These are phyloP conservation scores for Endoconidiophora laricicola DNA, from an alignment of 2,329 filamentous ascomycete species.

Conservation along the genomic window DNA sequence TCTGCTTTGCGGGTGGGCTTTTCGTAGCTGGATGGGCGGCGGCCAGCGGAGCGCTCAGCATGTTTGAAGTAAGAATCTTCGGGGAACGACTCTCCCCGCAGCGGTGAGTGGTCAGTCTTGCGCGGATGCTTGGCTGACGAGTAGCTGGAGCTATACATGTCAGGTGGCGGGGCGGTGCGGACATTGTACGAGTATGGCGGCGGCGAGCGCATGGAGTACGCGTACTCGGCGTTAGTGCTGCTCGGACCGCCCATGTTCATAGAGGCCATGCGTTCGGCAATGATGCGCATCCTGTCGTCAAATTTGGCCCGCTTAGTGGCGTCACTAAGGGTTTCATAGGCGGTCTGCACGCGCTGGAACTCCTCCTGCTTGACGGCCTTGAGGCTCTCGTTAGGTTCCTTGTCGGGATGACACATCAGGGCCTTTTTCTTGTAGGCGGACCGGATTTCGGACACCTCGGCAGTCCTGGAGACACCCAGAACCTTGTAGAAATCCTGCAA, in stretches of 20 bases:
- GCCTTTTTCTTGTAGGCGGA: slow-evolving; percentile 71
- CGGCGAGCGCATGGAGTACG: neutral
- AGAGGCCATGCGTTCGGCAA: slow-evolving; percentile 26
- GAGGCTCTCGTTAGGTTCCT: slow-evolving; percentile 60
- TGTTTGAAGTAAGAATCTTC: neutral
- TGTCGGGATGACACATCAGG: slow-evolving; percentile 81
- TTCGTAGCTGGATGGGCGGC: slow-evolving; percentile 1
- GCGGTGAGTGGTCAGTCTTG: neutral
- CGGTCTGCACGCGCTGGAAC: slow-evolving; percentile 83
- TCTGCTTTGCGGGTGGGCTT: slow-evolving; percentile 1
- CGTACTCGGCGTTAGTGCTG: slow-evolving; percentile 12
- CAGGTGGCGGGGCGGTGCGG: slow-evolving; percentile 13
- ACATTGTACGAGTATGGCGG: slow-evolving; percentile 18
- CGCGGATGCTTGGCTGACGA: neutral
- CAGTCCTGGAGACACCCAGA: slow-evolving; percentile 57
- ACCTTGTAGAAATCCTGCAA: slow-evolving; percentile 62
- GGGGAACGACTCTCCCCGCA: neutral
- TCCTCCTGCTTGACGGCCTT: slow-evolving; percentile 69
- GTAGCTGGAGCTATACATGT: neutral
- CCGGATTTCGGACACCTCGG: slow-evolving; percentile 55
- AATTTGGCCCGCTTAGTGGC: slow-evolving; percentile 57
- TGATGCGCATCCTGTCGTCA: slow-evolving; percentile 47
- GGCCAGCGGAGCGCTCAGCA: neutral
- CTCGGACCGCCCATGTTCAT: slow-evolving; percentile 19
- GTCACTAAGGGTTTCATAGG: slow-evolving; percentile 79